Conservation (phyloP, 805 yeast species). For the Spathaspora passalidarum region DNA sequence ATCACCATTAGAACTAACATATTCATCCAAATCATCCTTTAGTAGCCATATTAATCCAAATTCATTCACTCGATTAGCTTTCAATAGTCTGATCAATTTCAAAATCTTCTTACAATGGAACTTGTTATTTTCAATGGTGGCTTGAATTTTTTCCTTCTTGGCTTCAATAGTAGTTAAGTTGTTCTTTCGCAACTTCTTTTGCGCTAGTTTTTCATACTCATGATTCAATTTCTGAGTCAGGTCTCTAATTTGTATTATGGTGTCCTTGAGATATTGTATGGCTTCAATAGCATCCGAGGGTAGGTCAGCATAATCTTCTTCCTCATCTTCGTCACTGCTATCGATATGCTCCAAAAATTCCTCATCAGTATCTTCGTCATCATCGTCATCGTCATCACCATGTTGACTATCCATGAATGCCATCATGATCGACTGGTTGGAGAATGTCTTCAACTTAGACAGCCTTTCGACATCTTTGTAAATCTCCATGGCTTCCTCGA, state of each 20-base stretch:
- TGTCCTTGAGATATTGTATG: conserved; percentile 28
- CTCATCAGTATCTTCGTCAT: conserved; percentile 8
- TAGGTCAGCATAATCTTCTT: conserved; percentile 25
- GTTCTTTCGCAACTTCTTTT: conserved; percentile 38
- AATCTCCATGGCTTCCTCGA: conserved; percentile 46
- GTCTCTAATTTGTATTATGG: conserved; percentile 28
- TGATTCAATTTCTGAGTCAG: conserved; percentile 36
- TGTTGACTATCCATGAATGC: conserved; percentile 27
- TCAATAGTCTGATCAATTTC: conserved; percentile 27
- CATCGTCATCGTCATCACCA: conserved; percentile 8
- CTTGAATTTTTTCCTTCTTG: conserved; percentile 39
- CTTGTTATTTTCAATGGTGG: conserved; percentile 26
- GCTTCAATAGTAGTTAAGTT: conserved; percentile 33
- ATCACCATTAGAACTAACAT: conserved; percentile 36
- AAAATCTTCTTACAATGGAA: conserved; percentile 38
- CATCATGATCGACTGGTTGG: conserved; percentile 45
- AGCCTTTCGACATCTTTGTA: conserved; percentile 43
- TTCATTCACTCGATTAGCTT: conserved; percentile 22
- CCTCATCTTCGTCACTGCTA: conserved; percentile 18
- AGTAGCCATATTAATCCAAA: conserved; percentile 31
- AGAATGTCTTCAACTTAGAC: conserved; percentile 42
- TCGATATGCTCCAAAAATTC: background rate
- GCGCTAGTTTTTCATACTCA: conserved; percentile 39
- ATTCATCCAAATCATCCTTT: conserved; percentile 38
- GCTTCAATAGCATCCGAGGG: conserved; percentile 34